These are phyloP conservation scores for Pseudogymnoascus verrucosus DNA, from an alignment of 2,329 filamentous ascomycete species.

Conservation along the genomic window DNA sequence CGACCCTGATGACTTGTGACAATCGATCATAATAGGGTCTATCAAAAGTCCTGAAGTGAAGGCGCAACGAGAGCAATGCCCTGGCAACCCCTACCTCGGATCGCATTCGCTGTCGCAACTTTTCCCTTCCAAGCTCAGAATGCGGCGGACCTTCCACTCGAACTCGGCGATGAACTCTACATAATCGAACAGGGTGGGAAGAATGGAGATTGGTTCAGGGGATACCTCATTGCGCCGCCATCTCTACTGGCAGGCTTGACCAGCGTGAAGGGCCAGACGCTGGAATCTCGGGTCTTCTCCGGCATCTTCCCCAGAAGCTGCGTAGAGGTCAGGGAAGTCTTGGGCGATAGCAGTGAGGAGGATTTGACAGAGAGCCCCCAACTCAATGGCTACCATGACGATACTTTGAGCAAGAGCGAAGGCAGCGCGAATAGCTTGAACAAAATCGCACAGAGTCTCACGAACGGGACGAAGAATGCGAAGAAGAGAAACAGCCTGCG, in stretches of 20 bases:
- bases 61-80: constrained; percentile 51
- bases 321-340: constrained; percentile 86
- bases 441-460: neutral
- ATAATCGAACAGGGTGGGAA: constrained; percentile 90
- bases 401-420: constrained; percentile 12
- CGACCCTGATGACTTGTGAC: constrained; percentile 3
- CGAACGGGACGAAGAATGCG: constrained; percentile 14
- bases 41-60: neutral
- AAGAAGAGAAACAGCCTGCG: constrained; percentile 14
- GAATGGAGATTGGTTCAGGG: constrained; percentile 85
- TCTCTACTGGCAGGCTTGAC: constrained; percentile 88
- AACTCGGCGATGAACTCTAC: constrained; percentile 97
- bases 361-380: constrained; percentile 27
- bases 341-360: constrained; percentile 62
- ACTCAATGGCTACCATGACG: constrained; percentile 33
- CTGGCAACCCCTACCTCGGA: constrained; percentile 93
- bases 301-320: constrained; percentile 94
- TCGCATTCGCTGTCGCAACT: constrained; percentile 94
- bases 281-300: constrained; percentile 95
- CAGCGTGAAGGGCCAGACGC: constrained; percentile 80
- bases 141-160: constrained; percentile 85
- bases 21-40: constrained; percentile 2
- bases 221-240: constrained; percentile 90
- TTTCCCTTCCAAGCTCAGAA: constrained; percentile 85
- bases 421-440: constrained; percentile 11